Percentiles rank a stretch among this genome's conserved stretches.
These are phyloP conservation scores for Mycena sp. DNA, from an alignment of 1,284 basidiomycete genomes.

Conservation along the genomic window DNA sequence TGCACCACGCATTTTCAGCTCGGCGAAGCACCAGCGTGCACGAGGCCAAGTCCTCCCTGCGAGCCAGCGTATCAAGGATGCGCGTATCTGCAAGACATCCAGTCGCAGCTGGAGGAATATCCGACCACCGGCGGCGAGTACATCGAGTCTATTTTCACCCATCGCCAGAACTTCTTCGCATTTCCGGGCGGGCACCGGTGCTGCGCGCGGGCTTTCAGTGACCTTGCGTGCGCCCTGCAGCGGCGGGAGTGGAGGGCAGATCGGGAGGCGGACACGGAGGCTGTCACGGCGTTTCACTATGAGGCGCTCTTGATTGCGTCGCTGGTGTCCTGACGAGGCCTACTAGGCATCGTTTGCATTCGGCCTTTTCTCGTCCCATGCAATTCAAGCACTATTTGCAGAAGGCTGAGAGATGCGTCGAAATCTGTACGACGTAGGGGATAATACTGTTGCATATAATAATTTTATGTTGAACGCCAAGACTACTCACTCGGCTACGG, in stretches of 20 bases:
- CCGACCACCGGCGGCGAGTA: conserved; percentile 74
- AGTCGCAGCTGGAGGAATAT: conserved; percentile 59
- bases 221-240: conserved; percentile 69
- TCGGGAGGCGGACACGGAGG: conserved; percentile 72
- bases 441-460: too few species aligned
- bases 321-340: conserved; percentile 35
- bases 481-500: too few species aligned
- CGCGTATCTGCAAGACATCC: conserved; percentile 71
- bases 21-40: neutral
- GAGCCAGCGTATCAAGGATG: conserved; percentile 50
- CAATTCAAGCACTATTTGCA: too few species aligned
- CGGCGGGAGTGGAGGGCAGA: conserved; percentile 70
- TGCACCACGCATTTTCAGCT: neutral
- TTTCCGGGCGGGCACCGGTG: conserved; percentile 66
- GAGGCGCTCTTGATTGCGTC: conserved; percentile 69
- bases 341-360: too few species aligned
- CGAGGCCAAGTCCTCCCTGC: conserved; percentile 21
- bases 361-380: too few species aligned
- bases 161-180: conserved; percentile 70
- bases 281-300: conserved; percentile 67
- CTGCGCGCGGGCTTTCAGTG: conserved; percentile 69
- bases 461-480: too few species aligned
- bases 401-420: too few species aligned
- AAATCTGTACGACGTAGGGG: too few species aligned
- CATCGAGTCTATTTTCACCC: conserved; percentile 77